phyloP scores from a whole-genome alignment of 169 alveolate genomes.

The Cryptosporidium viatorum region DNA sequence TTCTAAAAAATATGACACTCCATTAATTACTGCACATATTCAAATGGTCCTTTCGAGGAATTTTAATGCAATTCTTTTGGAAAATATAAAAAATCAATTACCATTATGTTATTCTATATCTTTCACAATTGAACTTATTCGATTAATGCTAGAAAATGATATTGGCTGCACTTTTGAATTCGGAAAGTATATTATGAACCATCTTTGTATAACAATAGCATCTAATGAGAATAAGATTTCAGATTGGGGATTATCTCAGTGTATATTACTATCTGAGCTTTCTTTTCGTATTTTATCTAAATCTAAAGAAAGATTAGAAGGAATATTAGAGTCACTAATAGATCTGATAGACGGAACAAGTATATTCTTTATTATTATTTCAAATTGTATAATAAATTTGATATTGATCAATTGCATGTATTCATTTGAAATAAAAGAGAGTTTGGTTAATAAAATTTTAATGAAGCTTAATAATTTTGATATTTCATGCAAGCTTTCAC shows the following conservation, averaged over 20 bases:
- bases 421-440: constrained; percentile 12
- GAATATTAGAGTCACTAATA: neutral
- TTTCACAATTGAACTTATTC: constrained; percentile 21
- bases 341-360: neutral
- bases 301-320: neutral
- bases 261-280: constrained; percentile 9
- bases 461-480: neutral
- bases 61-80: neutral
- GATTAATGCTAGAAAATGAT: neutral
- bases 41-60: constrained; percentile 44
- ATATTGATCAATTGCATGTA: constrained; percentile 15
- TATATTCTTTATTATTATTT: neutral
- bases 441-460: constrained; percentile 6
- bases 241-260: constrained; percentile 39
- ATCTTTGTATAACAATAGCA: constrained; percentile 38
- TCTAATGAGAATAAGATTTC: neutral
- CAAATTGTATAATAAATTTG: constrained; percentile 37
- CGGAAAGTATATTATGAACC: constrained; percentile 55
- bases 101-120: constrained; percentile 9
- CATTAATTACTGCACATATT: constrained; percentile 31
- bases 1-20: neutral
- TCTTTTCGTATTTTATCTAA: constrained; percentile 18
- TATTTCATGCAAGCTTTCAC: neutral
- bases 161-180: constrained; percentile 31
- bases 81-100: no score